Conservation (phyloP, 140 eudicot species). For the Erigeron philadelphicus region DNA sequence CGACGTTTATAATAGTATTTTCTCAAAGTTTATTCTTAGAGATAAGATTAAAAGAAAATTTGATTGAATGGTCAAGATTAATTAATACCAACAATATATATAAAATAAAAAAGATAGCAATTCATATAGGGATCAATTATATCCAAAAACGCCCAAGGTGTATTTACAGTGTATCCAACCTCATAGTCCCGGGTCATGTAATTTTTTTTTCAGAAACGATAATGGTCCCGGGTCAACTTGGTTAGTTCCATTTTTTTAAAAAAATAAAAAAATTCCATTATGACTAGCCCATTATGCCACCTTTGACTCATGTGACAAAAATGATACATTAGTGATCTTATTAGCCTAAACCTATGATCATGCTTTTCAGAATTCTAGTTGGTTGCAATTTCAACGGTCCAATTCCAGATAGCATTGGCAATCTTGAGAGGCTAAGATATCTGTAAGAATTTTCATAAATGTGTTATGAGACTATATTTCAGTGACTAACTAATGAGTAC, state of each 20-base stretch:
- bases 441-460: constrained; percentile 27
- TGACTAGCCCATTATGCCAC: background rate
- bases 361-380: constrained; percentile 25
- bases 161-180: too few relatives aligned
- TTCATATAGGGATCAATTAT: too few relatives aligned
- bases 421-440: constrained; percentile 22
- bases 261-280: background rate
- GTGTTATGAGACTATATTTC: background rate
- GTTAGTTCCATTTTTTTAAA: background rate
- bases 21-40: too few relatives aligned
- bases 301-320: too few relatives aligned
- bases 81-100: too few relatives aligned
- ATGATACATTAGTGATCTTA: background rate
- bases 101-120: too few relatives aligned
- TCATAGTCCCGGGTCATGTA: too few relatives aligned
- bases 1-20: too few relatives aligned
- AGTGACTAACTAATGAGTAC: background rate
- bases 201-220: background rate
- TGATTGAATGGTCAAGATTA: too few relatives aligned
- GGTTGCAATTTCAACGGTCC: constrained; percentile 37
- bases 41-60: too few relatives aligned
- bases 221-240: background rate
- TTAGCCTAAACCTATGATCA: background rate
- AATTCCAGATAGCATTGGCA: constrained; percentile 35
- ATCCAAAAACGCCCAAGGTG: too few relatives aligned